Base-by-base conservation (phyloP, 2,329 filamentous ascomycete species). In the Xylariaceae sp. region DNA sequence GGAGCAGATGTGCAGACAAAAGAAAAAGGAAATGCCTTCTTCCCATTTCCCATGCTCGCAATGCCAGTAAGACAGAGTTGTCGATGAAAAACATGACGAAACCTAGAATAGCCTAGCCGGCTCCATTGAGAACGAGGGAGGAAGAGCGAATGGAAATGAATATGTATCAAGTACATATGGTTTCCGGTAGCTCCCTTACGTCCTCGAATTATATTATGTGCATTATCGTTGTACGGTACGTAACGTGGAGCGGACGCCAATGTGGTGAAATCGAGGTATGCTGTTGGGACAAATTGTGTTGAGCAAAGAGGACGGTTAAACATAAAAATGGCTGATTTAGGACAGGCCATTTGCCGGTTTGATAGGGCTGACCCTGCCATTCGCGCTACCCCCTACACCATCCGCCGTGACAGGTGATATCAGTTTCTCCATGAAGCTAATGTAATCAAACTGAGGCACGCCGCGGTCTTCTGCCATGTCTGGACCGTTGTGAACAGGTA, bases 351-450 rank as follows among this genome's bases (percentile, higher is more conserved):
- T 65, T 15, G 60, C 39, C 39, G 59, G 64, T 57, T 66, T 70
- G 15, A 62, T 59, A 13, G 67, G 65, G 42, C 67, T 70, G 45
- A 41, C 56, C 41, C 63, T 58, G 16, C 67, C 67, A 54, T 70
- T 68, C 21, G 63, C 63, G 50, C 61, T 59, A 49, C 66, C 65
- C 40, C 61, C 60, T n/a, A 65, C 50, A 32, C 56, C 51, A 18
- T 74, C 70, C 62, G 54, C 58, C 1, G 45, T 30, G 9, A 36
- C 30, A 2, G 57, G 60, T 15, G 55, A 54, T 36, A 91, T 88
- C 72, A 94, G 78, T 68, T 86, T 88, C 71, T 96, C 87, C 94
- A 99, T 99, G 71, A 97, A 99, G 59, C 83, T 86, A 61, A 97
- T 91, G 74, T 99, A 99, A 73, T 99, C 94, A 70, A 86, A 99